A percentile compares a stretch with the other conserved stretches of the same genome.
phyloP scores from a whole-genome alignment of 1,284 basidiomycete genomes.

The Lignosus rhinocerotis region DNA sequence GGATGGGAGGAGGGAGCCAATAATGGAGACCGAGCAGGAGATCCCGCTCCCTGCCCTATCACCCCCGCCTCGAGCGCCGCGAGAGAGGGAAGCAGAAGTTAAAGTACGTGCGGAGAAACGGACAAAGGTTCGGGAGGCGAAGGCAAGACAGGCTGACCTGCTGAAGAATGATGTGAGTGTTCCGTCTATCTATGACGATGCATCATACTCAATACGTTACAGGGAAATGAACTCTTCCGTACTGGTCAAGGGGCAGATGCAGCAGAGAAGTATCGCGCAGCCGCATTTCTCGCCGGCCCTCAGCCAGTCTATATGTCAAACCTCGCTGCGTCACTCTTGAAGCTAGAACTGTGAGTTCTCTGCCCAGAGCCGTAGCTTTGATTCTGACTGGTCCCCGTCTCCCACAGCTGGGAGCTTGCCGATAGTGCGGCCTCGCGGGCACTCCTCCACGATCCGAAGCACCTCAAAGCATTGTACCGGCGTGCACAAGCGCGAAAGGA shows the following conservation, averaged over 20 bases:
- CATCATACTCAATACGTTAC: neutral
- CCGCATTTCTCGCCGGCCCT: slow-evolving; percentile 23
- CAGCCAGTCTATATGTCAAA: slow-evolving; percentile 40
- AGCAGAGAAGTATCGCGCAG: slow-evolving; percentile 26
- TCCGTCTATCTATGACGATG: neutral
- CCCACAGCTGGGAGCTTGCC: slow-evolving; percentile 42
- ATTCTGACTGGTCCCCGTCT: neutral
- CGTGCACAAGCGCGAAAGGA: slow-evolving; percentile 45
- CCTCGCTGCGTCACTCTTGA: slow-evolving; percentile 42
- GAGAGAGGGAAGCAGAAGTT: slow-evolving; percentile 17
- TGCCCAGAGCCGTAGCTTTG: neutral
- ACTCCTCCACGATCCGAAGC: slow-evolving; percentile 41
- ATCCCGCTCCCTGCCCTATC: neutral
- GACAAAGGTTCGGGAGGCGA: slow-evolving; percentile 4
- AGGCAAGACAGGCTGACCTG: slow-evolving; percentile 1
- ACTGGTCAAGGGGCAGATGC: slow-evolving; percentile 23
- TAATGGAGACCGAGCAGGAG: slow-evolving; percentile 1
- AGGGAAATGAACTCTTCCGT: slow-evolving; percentile 32
- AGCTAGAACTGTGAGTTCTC: slow-evolving; percentile 39
- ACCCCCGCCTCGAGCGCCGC: neutral
- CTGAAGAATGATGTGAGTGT: slow-evolving; percentile 8
- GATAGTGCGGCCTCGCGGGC: slow-evolving; percentile 43
- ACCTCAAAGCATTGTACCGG: slow-evolving; percentile 43
- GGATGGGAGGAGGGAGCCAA: neutral
- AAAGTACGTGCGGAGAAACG: slow-evolving; percentile 11